Conservation (phyloP, 2,329 filamentous ascomycete species). For the Cladosporium sp. region DNA sequence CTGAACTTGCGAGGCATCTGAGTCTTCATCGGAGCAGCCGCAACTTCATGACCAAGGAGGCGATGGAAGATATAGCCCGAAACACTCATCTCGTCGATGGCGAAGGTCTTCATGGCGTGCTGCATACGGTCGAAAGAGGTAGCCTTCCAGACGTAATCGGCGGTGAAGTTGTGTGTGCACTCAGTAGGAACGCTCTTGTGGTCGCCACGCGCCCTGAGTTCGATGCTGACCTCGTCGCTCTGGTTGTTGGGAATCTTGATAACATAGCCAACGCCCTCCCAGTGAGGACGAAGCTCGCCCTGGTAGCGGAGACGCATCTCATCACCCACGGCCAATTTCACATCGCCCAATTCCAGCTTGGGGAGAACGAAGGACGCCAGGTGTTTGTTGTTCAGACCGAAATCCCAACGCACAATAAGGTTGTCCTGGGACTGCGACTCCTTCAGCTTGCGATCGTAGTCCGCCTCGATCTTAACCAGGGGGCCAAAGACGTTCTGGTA, state of each 20-base stretch:
- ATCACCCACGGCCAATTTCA: conserved; percentile 95
- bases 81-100: conserved; percentile 95
- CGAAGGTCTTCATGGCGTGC: conserved; percentile 98
- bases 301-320: conserved; percentile 98
- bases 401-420: conserved; percentile 91
- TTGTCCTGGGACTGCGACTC: conserved; percentile 97
- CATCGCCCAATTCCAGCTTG: conserved; percentile 95
- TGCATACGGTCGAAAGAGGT: conserved; percentile 99
- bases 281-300: conserved; percentile 84
- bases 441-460: conserved; percentile 98
- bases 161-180: conserved; percentile 95
- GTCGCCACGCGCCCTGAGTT: conserved; percentile 89
- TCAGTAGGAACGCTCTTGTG: conserved; percentile 96
- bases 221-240: conserved; percentile 94
- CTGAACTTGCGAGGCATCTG: conserved; percentile 96
- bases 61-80: conserved; percentile 99
- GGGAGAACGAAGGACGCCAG: conserved; percentile 92
- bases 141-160: conserved; percentile 99
- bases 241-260: conserved; percentile 99
- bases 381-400: conserved; percentile 95
- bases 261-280: conserved; percentile 98
- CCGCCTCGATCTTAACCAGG: conserved; percentile 97
- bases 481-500: conserved; percentile 99
- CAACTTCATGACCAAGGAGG: conserved; percentile 90
- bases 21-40: conserved; percentile 91